Conservation (phyloP, 805 yeast species). For the Candida quercuum region DNA sequence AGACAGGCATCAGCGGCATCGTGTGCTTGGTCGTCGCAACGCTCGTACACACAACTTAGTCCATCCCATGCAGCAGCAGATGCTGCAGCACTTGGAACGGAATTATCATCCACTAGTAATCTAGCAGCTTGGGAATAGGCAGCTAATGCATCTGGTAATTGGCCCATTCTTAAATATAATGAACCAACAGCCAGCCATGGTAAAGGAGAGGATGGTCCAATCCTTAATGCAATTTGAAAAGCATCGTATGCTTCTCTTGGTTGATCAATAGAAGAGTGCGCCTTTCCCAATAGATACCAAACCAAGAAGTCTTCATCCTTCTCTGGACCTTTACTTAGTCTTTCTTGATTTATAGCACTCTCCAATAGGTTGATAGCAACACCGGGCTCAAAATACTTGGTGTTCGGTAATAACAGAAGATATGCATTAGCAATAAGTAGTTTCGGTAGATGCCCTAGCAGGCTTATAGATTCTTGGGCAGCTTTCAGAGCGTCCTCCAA, state of each 20-base stretch:
- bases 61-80: constrained; percentile 66
- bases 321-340: constrained; percentile 9
- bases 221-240: constrained; percentile 47
- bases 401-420: constrained; percentile 34
- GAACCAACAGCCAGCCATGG: constrained; percentile 67
- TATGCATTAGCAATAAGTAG: constrained; percentile 45
- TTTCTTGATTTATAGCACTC: constrained; percentile 25
- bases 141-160: constrained; percentile 58
- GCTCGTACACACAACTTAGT: constrained; percentile 53
- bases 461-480: constrained; percentile 42
- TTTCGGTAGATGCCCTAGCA: constrained; percentile 40
- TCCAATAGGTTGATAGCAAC: constrained; percentile 33
- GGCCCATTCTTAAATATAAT: constrained; percentile 51
- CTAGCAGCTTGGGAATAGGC: constrained; percentile 64
- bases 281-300: constrained; percentile 49
- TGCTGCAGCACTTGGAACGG: constrained; percentile 30
- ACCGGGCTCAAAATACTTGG: constrained; percentile 27
- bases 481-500: constrained; percentile 42
- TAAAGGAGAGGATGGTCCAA: constrained; percentile 48
- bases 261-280: constrained; percentile 39
- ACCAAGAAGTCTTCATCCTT: constrained; percentile 45
- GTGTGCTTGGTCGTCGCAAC: constrained; percentile 53
- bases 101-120: constrained; percentile 41
- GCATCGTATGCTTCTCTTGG: constrained; percentile 51
- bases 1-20: constrained; percentile 59